Base-by-base conservation (phyloP, 176 grass and related monocot species). In the Saccharum spontaneum region DNA sequence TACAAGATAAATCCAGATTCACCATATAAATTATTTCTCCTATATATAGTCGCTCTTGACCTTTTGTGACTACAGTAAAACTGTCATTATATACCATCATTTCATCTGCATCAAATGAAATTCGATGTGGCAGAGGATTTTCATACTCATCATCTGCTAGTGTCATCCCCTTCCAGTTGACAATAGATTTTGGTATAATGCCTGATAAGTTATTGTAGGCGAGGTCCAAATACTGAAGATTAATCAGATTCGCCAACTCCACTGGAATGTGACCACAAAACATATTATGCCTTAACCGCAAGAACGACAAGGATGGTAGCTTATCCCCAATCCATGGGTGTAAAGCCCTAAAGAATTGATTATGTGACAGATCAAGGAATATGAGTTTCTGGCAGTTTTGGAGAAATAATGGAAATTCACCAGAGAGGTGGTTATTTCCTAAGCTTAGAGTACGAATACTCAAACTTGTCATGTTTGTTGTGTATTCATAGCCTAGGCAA, bases 161-260 rank as follows among this genome's bases (percentile, higher is more conserved):
- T 55, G 1, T 17, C 83, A 85, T 85, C 2, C 63, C 54, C 0
- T 0, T 64, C 13, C 63, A 77, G 13, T 49, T 80, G 24, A 48
- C 17, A 17, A 89, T 13, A 18, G 41, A 86, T 8, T 26, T 41
- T 0, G 92, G 92, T 40, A 94, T 79, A 12, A 5, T 68, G 6
- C 88, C 92, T 66, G 75, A 75, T 4, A 91, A 22, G 73, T 79
- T 79, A 48, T 91, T 94, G 4, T 77, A n/a, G n/a, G 85, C 84
- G 0, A 91, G 14, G 30, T 90, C 89, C 37, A 90, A 40, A 26
- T 28, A 87, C 13, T 37, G 67, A 87, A 83, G 84, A 22, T 52
- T 7, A 14, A 18, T 26, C 11, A 82, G 44, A 10, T 26, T 76
- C 0, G 11, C 8, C 3, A 87, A 46, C 7, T 82, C 37, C 0